Conservation (phyloP, 2,329 filamentous ascomycete species). For the Akanthomyces muscarius region DNA sequence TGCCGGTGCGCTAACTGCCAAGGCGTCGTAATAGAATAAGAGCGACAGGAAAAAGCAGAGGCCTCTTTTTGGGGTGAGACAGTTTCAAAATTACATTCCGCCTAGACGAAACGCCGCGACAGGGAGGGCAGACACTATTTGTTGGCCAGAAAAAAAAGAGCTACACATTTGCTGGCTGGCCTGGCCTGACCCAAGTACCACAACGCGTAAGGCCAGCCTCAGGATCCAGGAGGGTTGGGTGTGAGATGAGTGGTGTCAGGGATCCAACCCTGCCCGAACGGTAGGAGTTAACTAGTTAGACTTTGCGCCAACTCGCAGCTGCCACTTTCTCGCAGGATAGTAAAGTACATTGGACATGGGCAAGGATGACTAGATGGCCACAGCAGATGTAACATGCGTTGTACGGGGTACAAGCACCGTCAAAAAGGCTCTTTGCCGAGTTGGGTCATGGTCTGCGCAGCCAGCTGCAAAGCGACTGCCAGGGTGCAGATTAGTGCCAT, state of each 20-base stretch:
- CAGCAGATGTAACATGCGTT: slow-evolving; percentile 1
- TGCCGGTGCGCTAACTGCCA: slow-evolving; percentile 10
- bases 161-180: not conserved
- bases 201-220: slow-evolving; percentile 8
- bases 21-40: slow-evolving; percentile 11
- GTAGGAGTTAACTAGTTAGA: not conserved
- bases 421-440: not conserved
- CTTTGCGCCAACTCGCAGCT: not conserved
- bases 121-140: slow-evolving; percentile 12
- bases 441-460: not conserved
- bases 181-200: slow-evolving; percentile 10
- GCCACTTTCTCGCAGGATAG: not conserved
- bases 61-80: slow-evolving; percentile 15
- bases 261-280: not conserved
- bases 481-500: slow-evolving; percentile 14
- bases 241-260: slow-evolving; percentile 9
- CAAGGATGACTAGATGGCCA: slow-evolving; percentile 7
- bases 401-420: not conserved
- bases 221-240: not conserved
- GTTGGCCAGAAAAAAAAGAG: not conserved
- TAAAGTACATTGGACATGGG: slow-evolving; percentile 4
- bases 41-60: not conserved
- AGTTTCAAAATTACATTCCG: slow-evolving; percentile 17
- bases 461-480: not conserved
- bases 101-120: slow-evolving; percentile 8